Conservation (phyloP, 2,329 filamentous ascomycete genomes). For the Colletotrichum gloeosporioides region DNA sequence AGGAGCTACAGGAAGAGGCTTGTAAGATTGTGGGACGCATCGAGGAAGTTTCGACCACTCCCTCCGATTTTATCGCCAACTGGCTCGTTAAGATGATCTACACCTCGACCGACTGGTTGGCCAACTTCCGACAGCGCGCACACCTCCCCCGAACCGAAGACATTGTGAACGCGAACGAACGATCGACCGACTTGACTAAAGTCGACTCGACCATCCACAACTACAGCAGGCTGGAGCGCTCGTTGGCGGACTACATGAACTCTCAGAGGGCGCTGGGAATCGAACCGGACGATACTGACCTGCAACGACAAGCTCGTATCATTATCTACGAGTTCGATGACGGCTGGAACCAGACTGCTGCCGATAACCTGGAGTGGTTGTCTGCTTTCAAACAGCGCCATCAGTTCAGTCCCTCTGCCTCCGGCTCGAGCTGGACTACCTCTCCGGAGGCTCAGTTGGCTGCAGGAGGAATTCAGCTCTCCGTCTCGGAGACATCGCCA, state of each 20-base stretch:
- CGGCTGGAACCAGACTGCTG: constrained; percentile 68
- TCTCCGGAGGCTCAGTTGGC: background rate
- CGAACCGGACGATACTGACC: constrained; percentile 56
- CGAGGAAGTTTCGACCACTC: constrained; percentile 55
- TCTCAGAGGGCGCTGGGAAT: constrained; percentile 48
- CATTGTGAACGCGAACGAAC: constrained; percentile 50
- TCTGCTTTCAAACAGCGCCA: constrained; percentile 57
- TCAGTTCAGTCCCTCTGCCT: background rate
- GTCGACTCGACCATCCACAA: constrained; percentile 67
- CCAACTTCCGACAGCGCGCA: constrained; percentile 60
- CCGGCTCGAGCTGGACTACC: background rate
- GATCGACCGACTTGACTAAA: constrained; percentile 57
- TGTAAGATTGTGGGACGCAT: constrained; percentile 63
- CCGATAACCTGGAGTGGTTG: constrained; percentile 62
- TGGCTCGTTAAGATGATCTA: constrained; percentile 61
- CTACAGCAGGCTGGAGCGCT: constrained; percentile 59
- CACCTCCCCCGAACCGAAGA: constrained; percentile 63
- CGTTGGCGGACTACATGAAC: constrained; percentile 58
- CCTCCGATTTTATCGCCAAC: constrained; percentile 56
- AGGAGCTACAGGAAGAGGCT: constrained; percentile 65
- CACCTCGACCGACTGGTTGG: constrained; percentile 58
- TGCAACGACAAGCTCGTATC: constrained; percentile 63
- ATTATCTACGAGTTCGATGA: constrained; percentile 69
- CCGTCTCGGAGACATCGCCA: background rate
- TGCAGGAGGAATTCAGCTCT: background rate